Evolutionary conservation across 2,329 filamentous ascomycete genomes (phyloP), one percentile per base, ranked within the genome.

Genomic region (Aspergillus terreus): DNA sequence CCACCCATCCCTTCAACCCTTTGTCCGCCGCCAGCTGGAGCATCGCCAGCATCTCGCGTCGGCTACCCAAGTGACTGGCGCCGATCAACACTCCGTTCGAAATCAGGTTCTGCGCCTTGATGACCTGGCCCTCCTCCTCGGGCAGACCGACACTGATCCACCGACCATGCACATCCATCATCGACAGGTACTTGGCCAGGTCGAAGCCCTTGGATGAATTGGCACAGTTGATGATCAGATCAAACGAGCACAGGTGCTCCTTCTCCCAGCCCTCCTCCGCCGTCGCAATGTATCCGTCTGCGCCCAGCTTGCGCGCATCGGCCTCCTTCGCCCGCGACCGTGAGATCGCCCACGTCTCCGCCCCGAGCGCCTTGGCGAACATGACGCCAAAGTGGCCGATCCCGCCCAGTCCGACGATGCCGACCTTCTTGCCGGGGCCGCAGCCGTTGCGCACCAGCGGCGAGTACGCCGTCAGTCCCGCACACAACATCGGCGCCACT

Each of bases 141-240:
- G 89, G 89, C 64, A 94, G 78, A 40, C 88, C 89, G 49, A 92
- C 87, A 63, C 82, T 88, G 69, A 92, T 82, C 83, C 88, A 94
- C 66, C 80, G 82, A 52, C 87, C 88, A 74, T 91, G 88, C 51
- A 92, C 85, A 72, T 92, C 90, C 68, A 95, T 81, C 63, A 91
- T 81, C 55, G 81, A 82, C 63, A 95, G 82, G 76, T 94, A 95
- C 57, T 85, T 64, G 32, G 68, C 57, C 32, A 86, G 65, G 59
- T 84, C 75, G 59, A 86, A 83, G 46, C 75, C 72, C 65, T 83
- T 87, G 55, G 94, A 94, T 74, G 88, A 85, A 70, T 82, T 86
- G 53, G 89, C 88, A 49, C 84, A 86, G 75, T 89, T 88, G 70
- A 90, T 82, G 60, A 82, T 84, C 67, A 85, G 86, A 64, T 83